Percentiles rank a stretch among this genome's conserved stretches.
Conservation (phyloP, 345 rosid genomes). For the Ricinus communis region DNA sequence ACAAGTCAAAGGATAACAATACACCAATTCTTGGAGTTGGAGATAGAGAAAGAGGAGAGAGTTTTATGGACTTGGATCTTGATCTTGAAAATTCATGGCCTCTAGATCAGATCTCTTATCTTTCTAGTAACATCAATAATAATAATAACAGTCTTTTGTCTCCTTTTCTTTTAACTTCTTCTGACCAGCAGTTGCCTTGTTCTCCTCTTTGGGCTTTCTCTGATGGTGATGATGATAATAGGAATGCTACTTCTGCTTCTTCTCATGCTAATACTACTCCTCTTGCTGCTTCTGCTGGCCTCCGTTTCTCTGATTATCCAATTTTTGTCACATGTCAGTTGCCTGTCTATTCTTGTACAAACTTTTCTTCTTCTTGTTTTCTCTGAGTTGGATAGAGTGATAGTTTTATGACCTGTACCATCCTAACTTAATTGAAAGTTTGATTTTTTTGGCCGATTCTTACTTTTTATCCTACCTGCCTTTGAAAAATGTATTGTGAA, state of each 20-base stretch:
- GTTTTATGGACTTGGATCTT: slow-evolving; percentile 57
- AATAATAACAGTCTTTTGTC: slow-evolving; percentile 40
- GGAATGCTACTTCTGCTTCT: slow-evolving; percentile 22
- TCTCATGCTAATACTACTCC: slow-evolving; percentile 6
- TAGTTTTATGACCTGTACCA: neutral
- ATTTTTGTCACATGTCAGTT: slow-evolving; percentile 54
- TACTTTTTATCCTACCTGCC: too few relatives aligned
- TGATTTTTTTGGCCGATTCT: neutral
- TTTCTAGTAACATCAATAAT: slow-evolving; percentile 21
- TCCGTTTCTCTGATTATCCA: slow-evolving; percentile 49
- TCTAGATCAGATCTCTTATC: slow-evolving; percentile 62
- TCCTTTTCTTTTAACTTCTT: slow-evolving; percentile 48
- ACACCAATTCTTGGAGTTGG: neutral
- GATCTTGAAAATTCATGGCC: slow-evolving; percentile 72
- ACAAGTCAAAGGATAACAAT: slow-evolving; percentile 38
- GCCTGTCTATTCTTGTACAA: neutral
- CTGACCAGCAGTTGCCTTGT: slow-evolving; percentile 56
- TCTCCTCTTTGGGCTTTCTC: slow-evolving; percentile 96
- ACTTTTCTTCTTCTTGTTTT: neutral
- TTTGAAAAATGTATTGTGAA: neutral
- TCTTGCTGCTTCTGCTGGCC: slow-evolving; percentile 7
- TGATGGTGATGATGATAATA: slow-evolving; percentile 39
- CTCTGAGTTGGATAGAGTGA: too few relatives aligned
- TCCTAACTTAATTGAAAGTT: neutral
- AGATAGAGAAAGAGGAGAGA: too few relatives aligned